A percentile compares a stretch with the other conserved stretches of the same genome.
Conservation (phyloP, 768 basidiomycete species). For the Cyclocybe aegerita region DNA sequence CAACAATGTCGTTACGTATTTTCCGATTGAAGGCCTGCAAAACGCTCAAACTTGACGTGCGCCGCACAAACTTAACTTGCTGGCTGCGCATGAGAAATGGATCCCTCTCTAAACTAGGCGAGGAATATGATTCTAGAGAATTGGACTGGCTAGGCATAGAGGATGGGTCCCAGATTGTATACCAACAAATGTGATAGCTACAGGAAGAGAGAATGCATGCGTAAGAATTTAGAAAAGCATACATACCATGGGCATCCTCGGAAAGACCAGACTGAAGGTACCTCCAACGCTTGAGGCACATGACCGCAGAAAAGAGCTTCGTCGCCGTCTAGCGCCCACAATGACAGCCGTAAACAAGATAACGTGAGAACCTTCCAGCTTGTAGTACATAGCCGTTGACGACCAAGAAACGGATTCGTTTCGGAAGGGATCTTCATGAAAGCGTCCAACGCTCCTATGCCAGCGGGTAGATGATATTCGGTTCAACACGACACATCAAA, state of each 20-base stretch:
- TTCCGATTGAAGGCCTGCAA: slow-evolving; percentile 68
- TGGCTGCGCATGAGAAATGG: slow-evolving; percentile 60
- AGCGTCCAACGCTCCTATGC: no score
- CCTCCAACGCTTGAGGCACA: neutral
- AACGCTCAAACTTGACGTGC: slow-evolving; percentile 30
- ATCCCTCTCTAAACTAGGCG: slow-evolving; percentile 42
- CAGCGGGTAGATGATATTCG: no score
- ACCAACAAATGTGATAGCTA: slow-evolving; percentile 20
- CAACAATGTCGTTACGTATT: slow-evolving; percentile 65
- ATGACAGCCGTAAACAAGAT: no score
- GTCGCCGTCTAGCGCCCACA: no score
- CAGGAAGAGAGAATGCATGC: neutral
- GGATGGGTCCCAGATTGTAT: slow-evolving; percentile 42
- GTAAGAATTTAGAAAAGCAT: neutral
- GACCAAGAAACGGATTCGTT: no score
- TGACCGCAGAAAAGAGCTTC: neutral
- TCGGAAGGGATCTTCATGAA: no score
- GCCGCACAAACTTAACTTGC: slow-evolving; percentile 37
- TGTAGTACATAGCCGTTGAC: no score
- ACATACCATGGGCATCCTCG: neutral
- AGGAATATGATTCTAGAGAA: slow-evolving; percentile 48
- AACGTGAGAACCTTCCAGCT: no score
- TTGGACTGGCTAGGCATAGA: slow-evolving; percentile 77
- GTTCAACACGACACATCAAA: no score
- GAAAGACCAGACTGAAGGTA: neutral